Conservation (phyloP, 805 yeast species). For the Jamesozyma hellenica region DNA sequence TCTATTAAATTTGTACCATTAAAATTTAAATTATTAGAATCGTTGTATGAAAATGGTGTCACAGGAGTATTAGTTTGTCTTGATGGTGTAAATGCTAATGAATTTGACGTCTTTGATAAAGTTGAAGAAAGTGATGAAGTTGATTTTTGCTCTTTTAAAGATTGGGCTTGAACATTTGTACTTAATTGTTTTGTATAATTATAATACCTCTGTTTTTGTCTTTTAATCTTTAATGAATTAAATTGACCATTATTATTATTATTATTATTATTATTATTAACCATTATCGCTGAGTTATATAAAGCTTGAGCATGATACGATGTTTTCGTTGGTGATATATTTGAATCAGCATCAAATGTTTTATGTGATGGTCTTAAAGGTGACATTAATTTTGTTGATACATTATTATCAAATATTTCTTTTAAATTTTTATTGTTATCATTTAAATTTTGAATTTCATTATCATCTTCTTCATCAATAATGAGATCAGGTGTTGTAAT, state of each 20-base stretch:
- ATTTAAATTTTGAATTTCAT: slow-evolving; percentile 3
- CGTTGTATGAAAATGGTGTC: slow-evolving; percentile 15
- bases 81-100: slow-evolving; percentile 19
- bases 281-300: neutral
- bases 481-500: slow-evolving; percentile 1
- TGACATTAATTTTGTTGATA: slow-evolving; percentile 10
- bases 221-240: slow-evolving; percentile 25
- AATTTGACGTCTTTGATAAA: slow-evolving; percentile 21
- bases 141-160: slow-evolving; percentile 20
- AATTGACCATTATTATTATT: slow-evolving; percentile 7
- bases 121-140: slow-evolving; percentile 20
- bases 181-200: slow-evolving; percentile 26
- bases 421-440: neutral
- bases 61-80: slow-evolving; percentile 16
- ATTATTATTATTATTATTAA: neutral
- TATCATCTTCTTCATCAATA: slow-evolving; percentile 17
- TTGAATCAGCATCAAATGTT: slow-evolving; percentile 4
- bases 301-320: neutral
- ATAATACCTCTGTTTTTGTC: slow-evolving; percentile 27
- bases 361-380: slow-evolving; percentile 19
- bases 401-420: neutral
- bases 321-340: slow-evolving; percentile 4
- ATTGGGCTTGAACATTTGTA: slow-evolving; percentile 15
- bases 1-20: slow-evolving; percentile 1
- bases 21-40: slow-evolving; percentile 6